A percentile compares a stretch with the other conserved stretches of the same genome.
These are phyloP conservation scores for Penicillium paxilli DNA, from an alignment of 495 filamentous ascomycete genomes.

Conservation along the genomic window DNA sequence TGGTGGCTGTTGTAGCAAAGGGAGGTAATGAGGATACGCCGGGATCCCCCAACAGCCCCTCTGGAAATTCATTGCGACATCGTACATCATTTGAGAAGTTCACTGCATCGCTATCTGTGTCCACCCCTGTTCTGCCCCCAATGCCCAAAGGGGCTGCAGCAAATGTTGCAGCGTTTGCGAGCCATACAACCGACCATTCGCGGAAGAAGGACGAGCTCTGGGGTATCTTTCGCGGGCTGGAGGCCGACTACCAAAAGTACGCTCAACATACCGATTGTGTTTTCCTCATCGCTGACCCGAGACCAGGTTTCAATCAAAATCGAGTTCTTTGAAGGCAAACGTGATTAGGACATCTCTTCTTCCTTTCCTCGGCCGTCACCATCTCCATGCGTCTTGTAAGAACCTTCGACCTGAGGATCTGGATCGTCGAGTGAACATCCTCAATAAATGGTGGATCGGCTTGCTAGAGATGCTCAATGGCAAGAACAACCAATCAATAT, in stretches of 20 bases:
- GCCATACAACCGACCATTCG: slow-evolving; percentile 41
- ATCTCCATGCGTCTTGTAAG: slow-evolving; percentile 67
- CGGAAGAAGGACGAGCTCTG: slow-evolving; percentile 85
- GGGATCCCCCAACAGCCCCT: slow-evolving; percentile 44
- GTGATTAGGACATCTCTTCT: slow-evolving; percentile 76
- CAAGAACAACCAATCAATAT: slow-evolving; percentile 67
- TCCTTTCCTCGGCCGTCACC: slow-evolving; percentile 78
- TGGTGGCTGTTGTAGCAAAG: slow-evolving; percentile 49
- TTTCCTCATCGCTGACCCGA: slow-evolving; percentile 13
- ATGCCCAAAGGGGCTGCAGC: slow-evolving; percentile 45
- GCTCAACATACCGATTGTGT: slow-evolving; percentile 8
- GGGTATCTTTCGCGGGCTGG: slow-evolving; percentile 77
- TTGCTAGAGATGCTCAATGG: slow-evolving; percentile 84
- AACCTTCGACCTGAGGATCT: slow-evolving; percentile 77
- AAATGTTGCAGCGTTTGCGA: slow-evolving; percentile 33
- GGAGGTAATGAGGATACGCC: slow-evolving; percentile 40
- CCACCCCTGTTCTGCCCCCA: slow-evolving; percentile 49
- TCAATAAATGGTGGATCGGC: slow-evolving; percentile 96
- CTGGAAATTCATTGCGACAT: slow-evolving; percentile 54
- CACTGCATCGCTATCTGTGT: slow-evolving; percentile 45
- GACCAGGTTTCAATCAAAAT: slow-evolving; percentile 69
- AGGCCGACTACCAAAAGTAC: slow-evolving; percentile 79
- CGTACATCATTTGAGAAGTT: slow-evolving; percentile 62
- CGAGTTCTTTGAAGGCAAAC: slow-evolving; percentile 74
- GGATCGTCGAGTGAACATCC: slow-evolving; percentile 75